Conservation (phyloP, 192 early-diverging fungal species). For the Pilaira anomala region DNA sequence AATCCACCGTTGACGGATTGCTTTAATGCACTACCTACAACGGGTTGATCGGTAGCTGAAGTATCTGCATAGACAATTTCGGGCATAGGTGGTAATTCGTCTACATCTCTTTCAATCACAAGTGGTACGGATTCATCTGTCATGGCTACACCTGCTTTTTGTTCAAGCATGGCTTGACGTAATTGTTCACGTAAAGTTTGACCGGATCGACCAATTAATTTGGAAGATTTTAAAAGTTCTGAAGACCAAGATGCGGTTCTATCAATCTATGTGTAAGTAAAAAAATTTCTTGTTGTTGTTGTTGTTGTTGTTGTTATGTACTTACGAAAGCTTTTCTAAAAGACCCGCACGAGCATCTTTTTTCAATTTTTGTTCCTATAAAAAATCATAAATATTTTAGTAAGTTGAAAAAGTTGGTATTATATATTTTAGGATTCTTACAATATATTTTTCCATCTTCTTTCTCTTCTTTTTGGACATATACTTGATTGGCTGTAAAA, state of each 20-base stretch:
- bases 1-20: conserved; percentile 38
- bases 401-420: neutral
- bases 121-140: conserved; percentile 58
- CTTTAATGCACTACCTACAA: conserved; percentile 48
- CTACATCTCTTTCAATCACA: conserved; percentile 45
- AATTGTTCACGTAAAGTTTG: conserved; percentile 70
- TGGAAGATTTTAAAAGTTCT: conserved; percentile 65
- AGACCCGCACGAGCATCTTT: conserved; percentile 70
- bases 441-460: conserved; percentile 77
- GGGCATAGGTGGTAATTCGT: conserved; percentile 5
- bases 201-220: conserved; percentile 56
- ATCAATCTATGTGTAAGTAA: neutral
- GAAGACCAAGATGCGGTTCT: conserved; percentile 66
- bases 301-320: too few relatives aligned
- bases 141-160: conserved; percentile 57
- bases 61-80: neutral
- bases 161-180: conserved; percentile 59
- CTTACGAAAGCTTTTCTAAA: conserved; percentile 58
- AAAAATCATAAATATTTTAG: neutral
- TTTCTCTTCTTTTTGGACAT: conserved; percentile 74
- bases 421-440: conserved; percentile 29
- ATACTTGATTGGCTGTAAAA: conserved; percentile 30
- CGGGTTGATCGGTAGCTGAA: conserved; percentile 18
- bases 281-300: neutral
- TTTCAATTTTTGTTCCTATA: conserved; percentile 73